These are phyloP conservation scores for Capsella rubella DNA, from an alignment of 441 rosid species.

Conservation along the genomic window DNA sequence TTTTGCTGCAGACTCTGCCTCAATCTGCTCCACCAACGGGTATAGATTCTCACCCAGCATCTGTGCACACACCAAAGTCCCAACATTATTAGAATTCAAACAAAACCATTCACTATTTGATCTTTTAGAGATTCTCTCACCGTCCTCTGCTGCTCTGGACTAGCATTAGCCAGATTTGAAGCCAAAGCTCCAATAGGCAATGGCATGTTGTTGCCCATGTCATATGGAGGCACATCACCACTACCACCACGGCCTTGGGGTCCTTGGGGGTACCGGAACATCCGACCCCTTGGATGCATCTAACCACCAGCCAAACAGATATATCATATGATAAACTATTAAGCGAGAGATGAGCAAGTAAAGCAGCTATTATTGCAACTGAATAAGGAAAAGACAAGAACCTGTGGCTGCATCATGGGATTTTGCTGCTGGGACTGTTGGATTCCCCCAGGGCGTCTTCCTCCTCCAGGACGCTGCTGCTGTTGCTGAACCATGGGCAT, in stretches of 20 bases:
- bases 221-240: conserved; percentile 54
- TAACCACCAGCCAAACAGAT: conserved; percentile 36
- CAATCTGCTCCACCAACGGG: conserved; percentile 88
- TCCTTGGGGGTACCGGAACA: conserved; percentile 50
- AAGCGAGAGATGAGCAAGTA: neutral
- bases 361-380: neutral
- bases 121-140: conserved; percentile 45
- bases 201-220: conserved; percentile 55
- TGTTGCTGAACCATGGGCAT: conserved; percentile 74
- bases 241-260: conserved; percentile 57
- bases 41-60: conserved; percentile 90
- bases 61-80: conserved; percentile 41
- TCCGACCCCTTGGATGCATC: conserved; percentile 71
- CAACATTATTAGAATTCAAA: neutral
- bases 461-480: conserved; percentile 70
- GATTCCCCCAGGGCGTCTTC: conserved; percentile 53
- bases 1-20: conserved; percentile 84
- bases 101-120: neutral
- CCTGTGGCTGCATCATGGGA: conserved; percentile 62
- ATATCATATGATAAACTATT: conserved; percentile 7
- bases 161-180: conserved; percentile 79
- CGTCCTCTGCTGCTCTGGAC: conserved; percentile 85
- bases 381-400: conserved; percentile 27
- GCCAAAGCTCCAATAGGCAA: conserved; percentile 71
- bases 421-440: conserved; percentile 61